Percentiles rank a stretch among this genome's conserved stretches.
phyloP scores from a whole-genome alignment of 345 rosid species.

The Camelina neglecta region DNA sequence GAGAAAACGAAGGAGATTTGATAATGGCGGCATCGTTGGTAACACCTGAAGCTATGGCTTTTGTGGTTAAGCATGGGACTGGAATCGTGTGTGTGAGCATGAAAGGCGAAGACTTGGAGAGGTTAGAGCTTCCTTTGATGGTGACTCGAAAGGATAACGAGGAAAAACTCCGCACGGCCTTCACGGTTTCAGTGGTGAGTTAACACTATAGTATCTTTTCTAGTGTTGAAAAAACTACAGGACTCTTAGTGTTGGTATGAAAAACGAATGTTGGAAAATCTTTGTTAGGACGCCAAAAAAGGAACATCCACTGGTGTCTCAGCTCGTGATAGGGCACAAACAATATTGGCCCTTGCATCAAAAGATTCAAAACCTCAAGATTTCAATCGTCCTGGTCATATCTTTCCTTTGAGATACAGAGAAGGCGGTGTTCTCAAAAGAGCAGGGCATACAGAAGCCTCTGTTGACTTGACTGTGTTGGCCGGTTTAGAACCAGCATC shows the following conservation, averaged over 20 bases:
- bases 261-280: background rate
- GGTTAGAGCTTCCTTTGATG: conserved; percentile 90
- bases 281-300: conserved; percentile 65
- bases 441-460: conserved; percentile 98
- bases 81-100: conserved; percentile 95
- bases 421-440: conserved; percentile 94
- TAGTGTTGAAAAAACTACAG: background rate
- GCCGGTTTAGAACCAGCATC: conserved; percentile 83
- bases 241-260: conserved; percentile 16
- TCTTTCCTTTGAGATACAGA: conserved; percentile 81
- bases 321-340: conserved; percentile 83
- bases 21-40: conserved; percentile 83
- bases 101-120: conserved; percentile 77
- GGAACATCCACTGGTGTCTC: conserved; percentile 94
- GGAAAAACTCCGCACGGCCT: conserved; percentile 81
- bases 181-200: conserved; percentile 88
- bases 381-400: conserved; percentile 90
- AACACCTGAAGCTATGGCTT: conserved; percentile 90
- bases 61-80: conserved; percentile 86
- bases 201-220: background rate
- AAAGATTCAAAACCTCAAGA: conserved; percentile 77
- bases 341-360: conserved; percentile 71
- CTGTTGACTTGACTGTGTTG: conserved; percentile 79
- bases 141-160: conserved; percentile 79
- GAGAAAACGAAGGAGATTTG: conserved; percentile 95